phyloP scores from a whole-genome alignment of 2,329 filamentous ascomycete genomes.

The Annulohypoxylon truncatum region DNA sequence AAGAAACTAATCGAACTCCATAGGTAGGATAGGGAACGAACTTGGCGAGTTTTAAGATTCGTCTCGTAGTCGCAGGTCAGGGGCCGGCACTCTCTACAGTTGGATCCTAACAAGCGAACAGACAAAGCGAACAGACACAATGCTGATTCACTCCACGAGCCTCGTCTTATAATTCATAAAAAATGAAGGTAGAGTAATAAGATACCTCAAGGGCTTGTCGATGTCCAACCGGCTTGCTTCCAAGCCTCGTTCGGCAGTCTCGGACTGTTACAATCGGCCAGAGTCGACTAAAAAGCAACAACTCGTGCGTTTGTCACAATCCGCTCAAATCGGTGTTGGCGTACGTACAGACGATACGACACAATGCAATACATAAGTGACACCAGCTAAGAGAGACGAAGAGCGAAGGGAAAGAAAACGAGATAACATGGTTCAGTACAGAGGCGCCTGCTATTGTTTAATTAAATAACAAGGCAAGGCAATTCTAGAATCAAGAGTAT shows the following conservation, averaged over 20 bases:
- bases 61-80: slow-evolving; percentile 12
- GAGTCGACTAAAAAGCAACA: slow-evolving; percentile 32
- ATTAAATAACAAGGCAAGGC: slow-evolving; percentile 30
- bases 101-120: background rate
- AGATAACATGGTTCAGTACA: background rate
- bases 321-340: slow-evolving; percentile 8
- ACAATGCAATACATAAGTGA: slow-evolving; percentile 16
- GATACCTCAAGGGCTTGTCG: slow-evolving; percentile 5
- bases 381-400: slow-evolving; percentile 7
- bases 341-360: slow-evolving; percentile 2
- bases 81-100: slow-evolving; percentile 1
- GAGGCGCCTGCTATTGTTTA: slow-evolving; percentile 13
- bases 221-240: slow-evolving; percentile 28
- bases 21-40: background rate
- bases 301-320: slow-evolving; percentile 22
- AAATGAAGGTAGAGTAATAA: slow-evolving; percentile 14
- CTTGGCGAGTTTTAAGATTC: slow-evolving; percentile 10
- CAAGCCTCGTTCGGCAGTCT: slow-evolving; percentile 19
- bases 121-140: background rate
- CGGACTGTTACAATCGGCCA: slow-evolving; percentile 19
- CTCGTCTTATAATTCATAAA: slow-evolving; percentile 2
- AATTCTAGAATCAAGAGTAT: slow-evolving; percentile 1
- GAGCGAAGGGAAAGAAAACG: slow-evolving; percentile 4
- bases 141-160: background rate
- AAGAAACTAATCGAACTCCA: background rate